phyloP scores from a whole-genome alignment of 345 rosid genomes.

The Acer negundo region DNA sequence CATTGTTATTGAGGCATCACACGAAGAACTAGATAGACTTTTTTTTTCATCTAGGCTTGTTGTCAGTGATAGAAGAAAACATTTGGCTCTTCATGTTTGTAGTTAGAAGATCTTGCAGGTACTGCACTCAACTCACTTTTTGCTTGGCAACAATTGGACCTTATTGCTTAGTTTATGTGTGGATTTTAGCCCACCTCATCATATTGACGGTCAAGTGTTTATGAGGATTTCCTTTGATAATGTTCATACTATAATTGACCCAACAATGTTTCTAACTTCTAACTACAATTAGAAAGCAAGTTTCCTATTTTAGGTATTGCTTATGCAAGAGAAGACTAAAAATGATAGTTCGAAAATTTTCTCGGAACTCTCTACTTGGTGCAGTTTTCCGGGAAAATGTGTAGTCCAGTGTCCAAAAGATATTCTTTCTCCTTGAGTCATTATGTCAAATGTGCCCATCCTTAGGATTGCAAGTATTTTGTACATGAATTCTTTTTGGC shows the following conservation, averaged over 20 bases:
- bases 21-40: not conserved
- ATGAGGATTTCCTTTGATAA: not conserved
- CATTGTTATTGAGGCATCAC: not conserved
- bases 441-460: not conserved
- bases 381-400: not conserved
- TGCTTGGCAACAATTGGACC: not conserved
- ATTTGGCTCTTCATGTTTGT: not conserved
- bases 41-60: too few species aligned
- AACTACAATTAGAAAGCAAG: not conserved
- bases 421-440: not conserved
- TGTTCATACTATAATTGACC: not conserved
- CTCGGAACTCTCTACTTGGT: too few species aligned
- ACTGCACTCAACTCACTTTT: too few species aligned
- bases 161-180: slow-evolving; percentile 8
- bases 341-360: not conserved
- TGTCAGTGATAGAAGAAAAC: not conserved
- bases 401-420: not conserved
- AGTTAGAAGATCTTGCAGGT: not conserved
- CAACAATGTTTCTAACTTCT: not conserved
- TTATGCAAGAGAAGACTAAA: not conserved
- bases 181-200: not conserved
- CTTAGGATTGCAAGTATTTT: not conserved
- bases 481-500: not conserved
- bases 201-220: not conserved
- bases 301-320: not conserved